phyloP scores from a whole-genome alignment of 208 protist species.

The Trypanosoma boissoni region DNA sequence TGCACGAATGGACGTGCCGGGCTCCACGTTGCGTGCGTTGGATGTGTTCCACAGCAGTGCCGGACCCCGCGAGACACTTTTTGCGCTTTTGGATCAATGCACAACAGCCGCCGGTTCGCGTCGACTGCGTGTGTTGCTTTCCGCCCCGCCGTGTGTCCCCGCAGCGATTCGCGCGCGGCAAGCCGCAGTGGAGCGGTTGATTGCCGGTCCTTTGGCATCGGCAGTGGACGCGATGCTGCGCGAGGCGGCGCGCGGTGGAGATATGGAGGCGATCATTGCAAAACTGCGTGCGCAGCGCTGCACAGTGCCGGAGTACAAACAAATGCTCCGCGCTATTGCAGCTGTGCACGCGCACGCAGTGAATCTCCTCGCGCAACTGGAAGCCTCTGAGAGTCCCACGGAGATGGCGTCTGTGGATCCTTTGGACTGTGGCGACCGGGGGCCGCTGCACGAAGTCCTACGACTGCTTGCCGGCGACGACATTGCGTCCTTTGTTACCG shows the following conservation, averaged over 20 bases:
- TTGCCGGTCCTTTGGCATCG: slow-evolving; percentile 32
- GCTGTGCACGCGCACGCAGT: slow-evolving; percentile 31
- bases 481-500: too few species aligned
- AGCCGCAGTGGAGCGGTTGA: slow-evolving; percentile 46
- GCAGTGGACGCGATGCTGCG: slow-evolving; percentile 52
- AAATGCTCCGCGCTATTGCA: slow-evolving; percentile 56
- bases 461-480: too few species aligned
- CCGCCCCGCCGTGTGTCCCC: slow-evolving; percentile 43
- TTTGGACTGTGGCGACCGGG: too few species aligned
- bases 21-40: slow-evolving; percentile 68
- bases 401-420: too few species aligned
- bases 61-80: slow-evolving; percentile 43
- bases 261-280: slow-evolving; percentile 72
- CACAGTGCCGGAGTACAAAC: slow-evolving; percentile 64
- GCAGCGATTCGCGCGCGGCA: slow-evolving; percentile 39
- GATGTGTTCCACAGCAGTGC: slow-evolving; percentile 79
- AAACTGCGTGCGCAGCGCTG: slow-evolving; percentile 77
- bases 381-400: too few species aligned
- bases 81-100: slow-evolving; percentile 68
- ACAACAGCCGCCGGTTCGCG: slow-evolving; percentile 58
- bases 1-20: slow-evolving; percentile 54
- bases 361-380: too few species aligned
- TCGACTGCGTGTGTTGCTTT: slow-evolving; percentile 64
- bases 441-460: too few species aligned
- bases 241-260: slow-evolving; percentile 64